phyloP scores from a whole-genome alignment of 2,329 filamentous ascomycete species.

The Diaporthe sp. region DNA sequence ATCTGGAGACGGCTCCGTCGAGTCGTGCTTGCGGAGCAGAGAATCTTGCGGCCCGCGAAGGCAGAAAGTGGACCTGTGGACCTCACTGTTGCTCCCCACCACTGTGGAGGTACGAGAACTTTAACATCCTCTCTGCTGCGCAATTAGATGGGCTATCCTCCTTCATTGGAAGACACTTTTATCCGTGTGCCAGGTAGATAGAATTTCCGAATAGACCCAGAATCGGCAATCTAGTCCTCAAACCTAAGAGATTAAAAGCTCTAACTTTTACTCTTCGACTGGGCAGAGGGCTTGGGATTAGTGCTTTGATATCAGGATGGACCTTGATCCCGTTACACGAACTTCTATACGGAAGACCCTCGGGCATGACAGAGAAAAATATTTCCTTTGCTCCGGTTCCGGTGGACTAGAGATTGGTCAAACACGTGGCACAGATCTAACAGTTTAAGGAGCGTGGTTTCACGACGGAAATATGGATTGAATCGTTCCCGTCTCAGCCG shows the following conservation, averaged over 20 bases:
- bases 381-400: background rate
- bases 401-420: background rate
- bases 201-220: background rate
- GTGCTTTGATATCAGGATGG: background rate
- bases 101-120: constrained; percentile 23
- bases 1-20: background rate
- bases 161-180: background rate
- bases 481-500: constrained; percentile 25
- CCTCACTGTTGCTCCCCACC: background rate
- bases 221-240: background rate
- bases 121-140: background rate
- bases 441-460: background rate
- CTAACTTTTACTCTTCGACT: background rate
- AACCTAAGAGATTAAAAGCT: background rate
- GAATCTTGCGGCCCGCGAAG: constrained; percentile 19
- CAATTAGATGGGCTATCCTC: background rate
- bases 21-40: constrained; percentile 13
- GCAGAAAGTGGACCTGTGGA: background rate
- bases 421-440: constrained; percentile 6
- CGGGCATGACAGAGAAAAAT: background rate
- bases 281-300: too few species aligned
- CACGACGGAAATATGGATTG: background rate
- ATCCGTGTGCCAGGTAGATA: background rate
- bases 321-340: background rate
- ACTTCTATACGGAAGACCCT: background rate